phyloP scores from a whole-genome alignment of 108 stramenopile genomes.

The Nitzschia inconspicua region DNA sequence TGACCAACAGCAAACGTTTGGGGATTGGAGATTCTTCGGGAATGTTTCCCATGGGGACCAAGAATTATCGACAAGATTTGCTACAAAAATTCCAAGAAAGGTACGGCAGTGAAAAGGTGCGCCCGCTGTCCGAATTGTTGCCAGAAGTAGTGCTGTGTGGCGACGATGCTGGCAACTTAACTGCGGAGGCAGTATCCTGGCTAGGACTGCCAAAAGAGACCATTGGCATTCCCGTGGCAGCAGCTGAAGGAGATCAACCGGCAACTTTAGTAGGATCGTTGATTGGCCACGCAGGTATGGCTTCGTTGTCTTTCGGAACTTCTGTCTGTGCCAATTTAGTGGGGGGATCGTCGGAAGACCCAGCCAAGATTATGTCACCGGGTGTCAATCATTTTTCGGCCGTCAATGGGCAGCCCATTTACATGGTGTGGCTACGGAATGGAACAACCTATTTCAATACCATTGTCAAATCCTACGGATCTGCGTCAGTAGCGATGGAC shows the following conservation, averaged over 20 bases:
- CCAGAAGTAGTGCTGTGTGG: conserved; percentile 8
- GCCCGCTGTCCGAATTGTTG: background rate
- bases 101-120: background rate
- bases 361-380: background rate
- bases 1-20: conserved; percentile 15
- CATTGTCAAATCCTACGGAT: conserved; percentile 29
- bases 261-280: conserved; percentile 41
- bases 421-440: conserved; percentile 52
- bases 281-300: conserved; percentile 38
- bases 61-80: conserved; percentile 15
- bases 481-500: background rate
- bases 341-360: background rate
- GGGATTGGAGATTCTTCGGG: conserved; percentile 49
- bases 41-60: conserved; percentile 39
- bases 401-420: conserved; percentile 39
- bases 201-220: too few species aligned
- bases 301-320: conserved; percentile 44
- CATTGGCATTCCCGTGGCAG: conserved; percentile 20
- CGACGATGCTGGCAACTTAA: conserved; percentile 22
- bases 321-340: conserved; percentile 51
- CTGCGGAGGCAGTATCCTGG: conserved; percentile 32
- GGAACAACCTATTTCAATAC: conserved; percentile 49
- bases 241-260: conserved; percentile 53
- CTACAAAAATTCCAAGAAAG: conserved; percentile 11
- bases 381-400: conserved; percentile 37